Evolutionary conservation across 768 basidiomycete genomes (phyloP).

Genomic region (Tricholomella constricta): DNA sequence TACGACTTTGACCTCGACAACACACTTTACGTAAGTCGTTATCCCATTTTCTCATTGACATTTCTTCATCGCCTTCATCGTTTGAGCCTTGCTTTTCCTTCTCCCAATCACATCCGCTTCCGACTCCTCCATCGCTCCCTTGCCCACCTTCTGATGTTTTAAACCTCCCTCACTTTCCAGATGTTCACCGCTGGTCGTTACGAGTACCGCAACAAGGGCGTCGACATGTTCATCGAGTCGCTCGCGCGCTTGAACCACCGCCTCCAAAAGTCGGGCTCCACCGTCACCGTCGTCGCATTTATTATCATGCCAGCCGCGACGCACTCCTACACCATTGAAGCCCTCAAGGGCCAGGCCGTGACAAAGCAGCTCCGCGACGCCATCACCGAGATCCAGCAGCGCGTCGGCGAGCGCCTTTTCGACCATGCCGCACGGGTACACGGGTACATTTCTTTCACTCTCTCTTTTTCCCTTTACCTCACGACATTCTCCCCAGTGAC

Average conservation of each 20-base stretch:
- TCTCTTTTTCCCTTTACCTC: neutral
- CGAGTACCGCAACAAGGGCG: constrained; percentile 99
- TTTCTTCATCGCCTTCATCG: no score
- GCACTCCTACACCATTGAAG: constrained; percentile 96
- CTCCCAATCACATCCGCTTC: no score
- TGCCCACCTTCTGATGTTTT: no score
- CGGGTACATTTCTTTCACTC: constrained; percentile 56
- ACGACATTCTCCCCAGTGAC: constrained; percentile 53
- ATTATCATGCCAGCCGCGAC: constrained; percentile 98
- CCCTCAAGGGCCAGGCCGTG: constrained; percentile 94
- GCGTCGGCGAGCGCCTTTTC: constrained; percentile 89
- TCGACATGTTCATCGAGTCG: constrained; percentile 99
- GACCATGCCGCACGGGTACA: constrained; percentile 93
- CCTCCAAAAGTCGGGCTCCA: constrained; percentile 60
- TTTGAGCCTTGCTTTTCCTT: no score
- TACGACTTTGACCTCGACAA: constrained; percentile 96
- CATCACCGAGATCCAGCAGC: constrained; percentile 92
- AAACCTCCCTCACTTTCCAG: constrained; percentile 36
- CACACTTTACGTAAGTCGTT: constrained; percentile 76
- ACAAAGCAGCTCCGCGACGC: constrained; percentile 96
- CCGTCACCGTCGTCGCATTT: constrained; percentile 92
- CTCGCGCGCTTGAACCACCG: constrained; percentile 77
- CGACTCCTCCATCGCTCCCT: no score
- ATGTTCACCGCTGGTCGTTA: constrained; percentile 99
- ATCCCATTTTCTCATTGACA: no score